These are phyloP conservation scores for Mycothermus thermophilus DNA, from an alignment of 495 filamentous ascomycete genomes.

Conservation along the genomic window DNA sequence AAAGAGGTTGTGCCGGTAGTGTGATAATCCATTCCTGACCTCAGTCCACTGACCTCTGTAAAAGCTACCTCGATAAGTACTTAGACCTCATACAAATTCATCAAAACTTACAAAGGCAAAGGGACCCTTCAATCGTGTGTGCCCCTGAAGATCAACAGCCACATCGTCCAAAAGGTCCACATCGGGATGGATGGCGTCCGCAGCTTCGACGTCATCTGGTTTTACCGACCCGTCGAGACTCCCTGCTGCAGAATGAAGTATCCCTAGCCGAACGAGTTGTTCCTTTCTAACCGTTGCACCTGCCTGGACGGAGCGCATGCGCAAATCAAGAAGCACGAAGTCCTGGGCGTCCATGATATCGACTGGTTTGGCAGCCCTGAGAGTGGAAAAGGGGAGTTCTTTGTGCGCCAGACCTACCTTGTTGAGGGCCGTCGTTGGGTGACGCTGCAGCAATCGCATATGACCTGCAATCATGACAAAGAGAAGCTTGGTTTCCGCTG, in stretches of 20 bases:
- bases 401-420: constrained; percentile 54
- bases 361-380: constrained; percentile 39
- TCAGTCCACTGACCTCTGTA: neutral
- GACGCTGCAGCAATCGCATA: constrained; percentile 36
- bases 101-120: neutral
- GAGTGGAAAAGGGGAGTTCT: constrained; percentile 34
- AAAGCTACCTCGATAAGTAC: neutral
- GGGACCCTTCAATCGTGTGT: neutral
- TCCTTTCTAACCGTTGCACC: constrained; percentile 63
- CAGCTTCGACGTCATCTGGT: constrained; percentile 51
- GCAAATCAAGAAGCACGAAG: constrained; percentile 35
- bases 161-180: constrained; percentile 41
- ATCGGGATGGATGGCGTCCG: constrained; percentile 17
- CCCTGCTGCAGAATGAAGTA: constrained; percentile 49
- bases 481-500: constrained; percentile 17
- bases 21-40: neutral
- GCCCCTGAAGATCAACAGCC: neutral
- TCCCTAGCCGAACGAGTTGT: constrained; percentile 55
- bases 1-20: neutral
- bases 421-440: constrained; percentile 35
- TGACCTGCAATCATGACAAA: constrained; percentile 22
- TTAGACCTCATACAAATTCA: neutral
- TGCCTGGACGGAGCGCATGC: constrained; percentile 32
- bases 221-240: constrained; percentile 56
- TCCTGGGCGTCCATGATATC: constrained; percentile 40